These are phyloP conservation scores for Inga leiocalycina DNA, from an alignment of 306 rosid genomes.

Conservation along the genomic window DNA sequence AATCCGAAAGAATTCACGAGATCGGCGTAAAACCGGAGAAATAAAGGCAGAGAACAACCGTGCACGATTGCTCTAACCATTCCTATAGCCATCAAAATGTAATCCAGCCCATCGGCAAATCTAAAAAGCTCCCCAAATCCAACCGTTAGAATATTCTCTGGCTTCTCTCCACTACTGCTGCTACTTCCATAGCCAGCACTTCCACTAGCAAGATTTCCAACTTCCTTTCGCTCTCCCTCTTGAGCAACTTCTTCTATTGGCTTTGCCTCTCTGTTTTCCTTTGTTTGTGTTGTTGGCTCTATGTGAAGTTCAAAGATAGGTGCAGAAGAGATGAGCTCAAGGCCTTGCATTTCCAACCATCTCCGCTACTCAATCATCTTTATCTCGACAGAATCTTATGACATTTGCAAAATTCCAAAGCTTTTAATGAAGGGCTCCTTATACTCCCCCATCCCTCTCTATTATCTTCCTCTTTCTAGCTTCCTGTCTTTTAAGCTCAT, in stretches of 20 bases:
- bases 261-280: no score
- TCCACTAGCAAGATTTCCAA: constrained; percentile 39
- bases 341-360: no score
- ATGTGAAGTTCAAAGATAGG: no score
- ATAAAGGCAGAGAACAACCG: constrained; percentile 54
- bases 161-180: constrained; percentile 48
- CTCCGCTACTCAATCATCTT: no score
- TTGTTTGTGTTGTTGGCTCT: no score
- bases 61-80: constrained; percentile 83
- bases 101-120: constrained; percentile 86
- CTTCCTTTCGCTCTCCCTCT: constrained; percentile 12
- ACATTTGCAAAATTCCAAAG: constrained; percentile 70
- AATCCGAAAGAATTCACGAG: no score
- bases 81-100: constrained; percentile 70
- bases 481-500: constrained; percentile 54
- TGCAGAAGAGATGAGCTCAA: no score
- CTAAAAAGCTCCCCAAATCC: constrained; percentile 71
- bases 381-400: no score
- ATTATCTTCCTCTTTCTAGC: constrained; percentile 43
- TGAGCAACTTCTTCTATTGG: no score
- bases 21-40: no score
- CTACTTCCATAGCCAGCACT: background rate
- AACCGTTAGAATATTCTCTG: constrained; percentile 50
- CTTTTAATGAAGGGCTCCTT: constrained; percentile 49
- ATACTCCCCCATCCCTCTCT: constrained; percentile 23